phyloP scores from a whole-genome alignment of 2,329 filamentous ascomycete genomes.

The Orbilia quercus region DNA sequence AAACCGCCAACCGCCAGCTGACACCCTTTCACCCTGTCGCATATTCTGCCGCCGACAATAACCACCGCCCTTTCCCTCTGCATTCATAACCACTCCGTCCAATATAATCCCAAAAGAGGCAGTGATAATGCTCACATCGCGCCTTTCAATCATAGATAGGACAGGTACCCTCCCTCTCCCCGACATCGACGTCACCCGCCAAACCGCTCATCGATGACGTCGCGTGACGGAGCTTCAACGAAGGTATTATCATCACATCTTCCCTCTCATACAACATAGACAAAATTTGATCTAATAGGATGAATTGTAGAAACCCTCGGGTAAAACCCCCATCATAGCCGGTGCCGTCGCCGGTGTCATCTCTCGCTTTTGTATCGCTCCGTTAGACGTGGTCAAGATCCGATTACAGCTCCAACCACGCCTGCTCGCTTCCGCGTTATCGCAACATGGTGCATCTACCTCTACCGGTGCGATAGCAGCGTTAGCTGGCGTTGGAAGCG shows the following conservation, averaged over 20 bases:
- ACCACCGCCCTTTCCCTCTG: too few relatives aligned
- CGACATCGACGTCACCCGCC: neutral
- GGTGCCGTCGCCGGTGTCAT: slow-evolving; percentile 36
- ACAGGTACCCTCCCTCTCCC: slow-evolving; percentile 2
- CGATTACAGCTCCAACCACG: slow-evolving; percentile 92
- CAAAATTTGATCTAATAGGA: neutral
- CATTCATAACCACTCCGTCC: too few relatives aligned
- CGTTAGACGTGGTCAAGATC: slow-evolving; percentile 98
- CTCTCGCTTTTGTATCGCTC: slow-evolving; percentile 80
- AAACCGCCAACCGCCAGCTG: too few relatives aligned
- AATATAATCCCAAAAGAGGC: too few relatives aligned
- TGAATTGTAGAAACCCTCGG: slow-evolving; percentile 11
- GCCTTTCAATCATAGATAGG: slow-evolving; percentile 1
- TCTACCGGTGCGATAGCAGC: slow-evolving; percentile 65
- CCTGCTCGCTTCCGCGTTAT: slow-evolving; percentile 68
- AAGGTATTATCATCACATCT: neutral
- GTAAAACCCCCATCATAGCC: slow-evolving; percentile 38
- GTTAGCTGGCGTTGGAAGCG: neutral
- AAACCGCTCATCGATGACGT: slow-evolving; percentile 29
- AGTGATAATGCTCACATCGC: slow-evolving; percentile 29
- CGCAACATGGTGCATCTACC: slow-evolving; percentile 62
- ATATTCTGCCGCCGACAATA: too few relatives aligned
- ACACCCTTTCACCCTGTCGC: too few relatives aligned
- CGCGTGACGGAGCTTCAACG: slow-evolving; percentile 11
- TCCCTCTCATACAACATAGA: neutral